phyloP scores from a whole-genome alignment of 352 stramenopile genomes.

The Globisporangium heterothallicum region DNA sequence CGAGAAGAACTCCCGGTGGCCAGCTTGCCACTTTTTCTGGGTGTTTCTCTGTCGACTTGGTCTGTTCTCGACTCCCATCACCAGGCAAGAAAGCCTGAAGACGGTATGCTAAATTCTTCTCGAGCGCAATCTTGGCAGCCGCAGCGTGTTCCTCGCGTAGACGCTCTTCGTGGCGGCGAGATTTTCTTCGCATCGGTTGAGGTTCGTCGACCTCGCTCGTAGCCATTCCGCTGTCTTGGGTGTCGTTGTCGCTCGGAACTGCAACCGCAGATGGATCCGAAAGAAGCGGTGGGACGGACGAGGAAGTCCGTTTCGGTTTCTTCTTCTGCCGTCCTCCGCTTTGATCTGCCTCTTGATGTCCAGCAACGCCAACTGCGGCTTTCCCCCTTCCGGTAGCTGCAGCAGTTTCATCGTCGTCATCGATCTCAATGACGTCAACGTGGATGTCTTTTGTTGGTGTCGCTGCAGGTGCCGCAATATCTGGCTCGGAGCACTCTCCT shows the following conservation, averaged over 20 bases:
- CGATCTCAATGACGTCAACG: not conserved
- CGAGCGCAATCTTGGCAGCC: slow-evolving; percentile 47
- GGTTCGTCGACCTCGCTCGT: slow-evolving; percentile 22
- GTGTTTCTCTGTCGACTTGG: slow-evolving; percentile 6
- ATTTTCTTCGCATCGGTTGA: slow-evolving; percentile 43
- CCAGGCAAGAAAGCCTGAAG: slow-evolving; percentile 39
- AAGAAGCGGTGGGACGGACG: too few relatives aligned
- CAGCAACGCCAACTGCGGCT: too few relatives aligned
- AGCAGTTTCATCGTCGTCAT: not conserved
- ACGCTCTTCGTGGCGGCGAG: slow-evolving; percentile 56
- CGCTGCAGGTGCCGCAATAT: not conserved
- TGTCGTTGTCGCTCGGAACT: slow-evolving; percentile 35
- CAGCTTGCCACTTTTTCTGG: slow-evolving; percentile 15
- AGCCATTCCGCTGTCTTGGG: slow-evolving; percentile 27
- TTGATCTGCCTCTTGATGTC: too few relatives aligned
- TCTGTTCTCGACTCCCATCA: slow-evolving; percentile 5
- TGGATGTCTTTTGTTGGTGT: not conserved
- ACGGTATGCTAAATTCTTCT: slow-evolving; percentile 56
- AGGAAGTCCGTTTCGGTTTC: slow-evolving; percentile 7
- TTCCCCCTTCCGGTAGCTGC: not conserved
- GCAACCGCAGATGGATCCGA: not conserved
- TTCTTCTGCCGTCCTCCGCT: not conserved
- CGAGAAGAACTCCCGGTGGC: slow-evolving; percentile 19
- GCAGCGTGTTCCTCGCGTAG: slow-evolving; percentile 64
- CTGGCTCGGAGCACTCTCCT: slow-evolving; percentile 4